Evolutionary conservation across 2,329 filamentous ascomycete species (phyloP).

Genomic region (Exutisphaerella laricina): DNA sequence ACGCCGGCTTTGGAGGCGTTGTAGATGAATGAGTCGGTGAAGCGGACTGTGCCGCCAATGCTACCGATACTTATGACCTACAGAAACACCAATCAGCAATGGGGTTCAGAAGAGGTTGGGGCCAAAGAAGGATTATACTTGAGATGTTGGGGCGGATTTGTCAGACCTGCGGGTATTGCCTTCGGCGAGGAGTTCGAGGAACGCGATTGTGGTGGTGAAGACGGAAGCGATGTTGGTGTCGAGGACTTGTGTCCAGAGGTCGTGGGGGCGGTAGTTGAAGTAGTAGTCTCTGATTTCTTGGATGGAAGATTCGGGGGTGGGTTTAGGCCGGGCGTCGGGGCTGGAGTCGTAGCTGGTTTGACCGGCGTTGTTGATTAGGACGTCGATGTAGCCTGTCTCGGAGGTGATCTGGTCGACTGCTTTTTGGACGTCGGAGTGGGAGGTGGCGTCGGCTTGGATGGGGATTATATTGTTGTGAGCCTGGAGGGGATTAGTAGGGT

Average conservation of each 20-base stretch:
- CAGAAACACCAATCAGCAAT: too few relatives aligned
- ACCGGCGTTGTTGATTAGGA: slow-evolving; percentile 50
- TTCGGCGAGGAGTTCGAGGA: slow-evolving; percentile 42
- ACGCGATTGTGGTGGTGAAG: slow-evolving; percentile 41
- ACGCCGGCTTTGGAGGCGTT: slow-evolving; percentile 40
- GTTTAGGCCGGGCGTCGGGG: slow-evolving; percentile 39
- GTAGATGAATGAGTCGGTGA: slow-evolving; percentile 7
- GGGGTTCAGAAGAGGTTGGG: too few relatives aligned
- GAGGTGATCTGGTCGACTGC: slow-evolving; percentile 40
- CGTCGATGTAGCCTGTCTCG: slow-evolving; percentile 46
- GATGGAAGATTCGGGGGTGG: slow-evolving; percentile 26
- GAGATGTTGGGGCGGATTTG: slow-evolving; percentile 38
- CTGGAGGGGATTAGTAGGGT: slow-evolving; percentile 12
- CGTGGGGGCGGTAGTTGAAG: slow-evolving; percentile 39
- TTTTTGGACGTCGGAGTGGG: slow-evolving; percentile 37
- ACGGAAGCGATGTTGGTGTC: slow-evolving; percentile 44
- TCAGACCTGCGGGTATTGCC: slow-evolving; percentile 40
- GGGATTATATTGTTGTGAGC: slow-evolving; percentile 36
- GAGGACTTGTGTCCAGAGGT: slow-evolving; percentile 40
- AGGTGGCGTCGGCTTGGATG: slow-evolving; percentile 41
- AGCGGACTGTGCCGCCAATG: slow-evolving; percentile 32
- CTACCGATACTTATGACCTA: slow-evolving; percentile 43
- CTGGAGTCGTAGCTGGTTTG: slow-evolving; percentile 26
- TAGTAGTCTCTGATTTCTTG: slow-evolving; percentile 34
- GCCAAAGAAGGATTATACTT: too few relatives aligned